Conservation (phyloP, 495 filamentous ascomycete species). For the Xanthoparmelia taractica region DNA sequence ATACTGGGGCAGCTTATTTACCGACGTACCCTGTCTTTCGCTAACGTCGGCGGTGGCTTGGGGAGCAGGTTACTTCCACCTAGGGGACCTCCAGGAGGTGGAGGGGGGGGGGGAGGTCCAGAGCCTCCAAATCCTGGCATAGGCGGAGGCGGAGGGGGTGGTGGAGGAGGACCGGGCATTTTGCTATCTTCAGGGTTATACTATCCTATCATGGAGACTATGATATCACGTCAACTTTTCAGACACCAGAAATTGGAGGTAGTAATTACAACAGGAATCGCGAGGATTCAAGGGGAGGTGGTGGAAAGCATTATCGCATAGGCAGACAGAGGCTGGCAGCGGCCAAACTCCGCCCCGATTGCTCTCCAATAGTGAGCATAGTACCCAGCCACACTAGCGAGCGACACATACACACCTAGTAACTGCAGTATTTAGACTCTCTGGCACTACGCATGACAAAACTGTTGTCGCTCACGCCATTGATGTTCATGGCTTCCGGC, state of each 20-base stretch:
- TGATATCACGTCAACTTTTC: not conserved
- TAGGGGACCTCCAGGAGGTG: slow-evolving; percentile 41
- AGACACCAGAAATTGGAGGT: not conserved
- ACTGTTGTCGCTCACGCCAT: not conserved
- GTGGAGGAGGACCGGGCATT: slow-evolving; percentile 49
- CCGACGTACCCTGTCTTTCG: slow-evolving; percentile 49
- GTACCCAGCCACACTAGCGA: too few relatives aligned
- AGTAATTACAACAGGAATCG: not conserved
- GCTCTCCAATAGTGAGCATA: not conserved
- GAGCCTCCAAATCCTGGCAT: slow-evolving; percentile 48
- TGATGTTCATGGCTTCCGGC: slow-evolving; percentile 6
- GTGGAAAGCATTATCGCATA: not conserved
- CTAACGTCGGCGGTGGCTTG: slow-evolving; percentile 41
- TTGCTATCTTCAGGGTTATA: slow-evolving; percentile 13
- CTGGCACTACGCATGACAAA: not conserved
- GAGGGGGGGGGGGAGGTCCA: slow-evolving; percentile 62
- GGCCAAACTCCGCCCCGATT: slow-evolving; percentile 8
- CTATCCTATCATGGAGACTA: not conserved
- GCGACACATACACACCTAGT: too few relatives aligned
- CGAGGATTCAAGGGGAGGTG: not conserved
- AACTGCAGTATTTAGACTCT: not conserved
- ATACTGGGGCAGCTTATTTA: not conserved
- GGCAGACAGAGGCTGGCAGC: not conserved
- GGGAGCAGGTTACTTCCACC: slow-evolving; percentile 38
- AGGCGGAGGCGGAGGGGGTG: slow-evolving; percentile 53